These are phyloP conservation scores for Echium plantagineum DNA, from an alignment of 257 asterid species.

Conservation along the genomic window DNA sequence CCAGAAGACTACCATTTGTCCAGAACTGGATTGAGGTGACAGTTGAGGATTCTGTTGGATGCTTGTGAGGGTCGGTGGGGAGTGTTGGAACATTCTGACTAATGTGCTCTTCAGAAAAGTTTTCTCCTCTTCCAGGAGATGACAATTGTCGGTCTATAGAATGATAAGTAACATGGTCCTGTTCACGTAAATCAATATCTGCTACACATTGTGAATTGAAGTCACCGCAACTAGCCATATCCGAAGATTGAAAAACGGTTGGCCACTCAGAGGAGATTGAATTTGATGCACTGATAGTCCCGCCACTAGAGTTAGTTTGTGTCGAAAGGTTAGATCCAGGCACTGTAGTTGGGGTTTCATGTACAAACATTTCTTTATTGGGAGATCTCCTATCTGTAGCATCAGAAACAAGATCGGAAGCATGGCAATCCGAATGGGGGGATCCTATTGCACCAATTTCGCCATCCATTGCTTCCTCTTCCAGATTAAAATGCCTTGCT, in stretches of 20 bases:
- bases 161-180: slow-evolving; percentile 16
- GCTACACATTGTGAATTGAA: slow-evolving; percentile 17
- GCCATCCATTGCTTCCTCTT: background rate
- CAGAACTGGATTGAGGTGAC: slow-evolving; percentile 51
- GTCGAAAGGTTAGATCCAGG: slow-evolving; percentile 9
- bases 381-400: background rate
- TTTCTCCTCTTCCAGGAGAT: slow-evolving; percentile 20
- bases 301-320: slow-evolving; percentile 11
- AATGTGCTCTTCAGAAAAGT: slow-evolving; percentile 15
- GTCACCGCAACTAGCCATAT: slow-evolving; percentile 21
- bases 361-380: background rate
- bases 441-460: background rate
- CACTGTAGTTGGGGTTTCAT: slow-evolving; percentile 1
- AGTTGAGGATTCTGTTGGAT: slow-evolving; percentile 41
- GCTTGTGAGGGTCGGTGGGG: slow-evolving; percentile 29
- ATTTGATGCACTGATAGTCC: background rate
- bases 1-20: slow-evolving; percentile 97
- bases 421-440: slow-evolving; percentile 14
- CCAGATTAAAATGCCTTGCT: background rate
- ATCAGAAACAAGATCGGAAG: slow-evolving; percentile 12
- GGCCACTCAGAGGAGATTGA: too few relatives aligned
- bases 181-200: slow-evolving; percentile 24
- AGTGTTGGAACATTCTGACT: slow-evolving; percentile 20
- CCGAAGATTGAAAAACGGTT: slow-evolving; percentile 27
- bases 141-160: slow-evolving; percentile 22